Percentiles rank a stretch among this genome's conserved stretches.
Conservation (phyloP, 192 early-diverging fungal species). For the Backusella tuberculispora region DNA sequence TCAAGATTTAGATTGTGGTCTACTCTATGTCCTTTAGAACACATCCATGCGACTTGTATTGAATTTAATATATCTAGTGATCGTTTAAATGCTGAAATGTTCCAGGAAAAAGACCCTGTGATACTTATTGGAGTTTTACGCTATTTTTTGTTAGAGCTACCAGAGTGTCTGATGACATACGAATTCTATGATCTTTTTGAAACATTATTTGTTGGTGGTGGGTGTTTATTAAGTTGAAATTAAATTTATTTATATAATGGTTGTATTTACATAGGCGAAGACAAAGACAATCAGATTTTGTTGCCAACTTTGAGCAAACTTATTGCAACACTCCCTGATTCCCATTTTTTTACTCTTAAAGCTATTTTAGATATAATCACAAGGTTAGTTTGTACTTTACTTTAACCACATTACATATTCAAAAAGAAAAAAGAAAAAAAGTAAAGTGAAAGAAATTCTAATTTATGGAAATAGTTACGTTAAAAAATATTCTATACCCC, state of each 20-base stretch:
- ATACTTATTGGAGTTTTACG: conserved; percentile 62
- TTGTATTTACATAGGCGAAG: not conserved
- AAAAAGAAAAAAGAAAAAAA: not conserved
- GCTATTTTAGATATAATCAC: conserved; percentile 39
- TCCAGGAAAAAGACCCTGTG: conserved; percentile 60
- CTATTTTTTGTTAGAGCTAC: conserved; percentile 72
- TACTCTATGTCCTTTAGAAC: conserved; percentile 55
- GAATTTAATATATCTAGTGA: conserved; percentile 62
- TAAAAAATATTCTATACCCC: conserved; percentile 1
- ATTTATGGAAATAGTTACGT: not conserved
- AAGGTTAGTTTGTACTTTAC: conserved; percentile 19
- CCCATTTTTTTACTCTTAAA: conserved; percentile 52
- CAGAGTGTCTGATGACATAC: conserved; percentile 66
- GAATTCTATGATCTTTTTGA: conserved; percentile 72
- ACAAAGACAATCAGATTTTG: conserved; percentile 37
- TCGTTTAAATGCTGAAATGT: conserved; percentile 54
- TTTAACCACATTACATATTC: not conserved
- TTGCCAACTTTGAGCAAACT: conserved; percentile 52
- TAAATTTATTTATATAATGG: not conserved
- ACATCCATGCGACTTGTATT: conserved; percentile 64
- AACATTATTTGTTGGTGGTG: conserved; percentile 62
- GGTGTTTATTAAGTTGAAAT: conserved; percentile 17
- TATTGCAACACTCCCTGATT: conserved; percentile 47
- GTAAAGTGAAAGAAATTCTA: not conserved
- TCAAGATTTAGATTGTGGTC: conserved; percentile 55